phyloP scores from a whole-genome alignment of 257 asterid species.

The Salvia hispanica region DNA sequence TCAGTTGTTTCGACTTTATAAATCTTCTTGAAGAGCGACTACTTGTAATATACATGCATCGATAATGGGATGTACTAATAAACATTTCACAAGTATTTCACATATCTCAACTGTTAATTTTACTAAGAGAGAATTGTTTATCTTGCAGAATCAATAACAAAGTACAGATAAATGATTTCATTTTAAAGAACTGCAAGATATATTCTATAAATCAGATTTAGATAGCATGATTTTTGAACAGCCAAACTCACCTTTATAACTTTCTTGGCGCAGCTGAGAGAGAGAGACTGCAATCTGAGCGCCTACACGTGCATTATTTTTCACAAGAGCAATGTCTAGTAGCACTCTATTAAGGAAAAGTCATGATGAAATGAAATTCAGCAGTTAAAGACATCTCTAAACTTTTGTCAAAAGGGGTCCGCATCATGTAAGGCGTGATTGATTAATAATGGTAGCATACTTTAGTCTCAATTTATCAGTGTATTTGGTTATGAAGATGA shows the following conservation, averaged over 20 bases:
- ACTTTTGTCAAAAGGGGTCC: background rate
- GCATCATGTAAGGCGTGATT: background rate
- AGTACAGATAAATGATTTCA: background rate
- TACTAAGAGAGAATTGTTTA: background rate
- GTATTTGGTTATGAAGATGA: background rate
- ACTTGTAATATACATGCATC: background rate
- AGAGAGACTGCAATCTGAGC: slow-evolving; percentile 85
- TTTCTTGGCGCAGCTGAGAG: slow-evolving; percentile 50
- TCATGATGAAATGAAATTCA: slow-evolving; percentile 18
- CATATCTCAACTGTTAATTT: background rate
- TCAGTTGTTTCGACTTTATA: background rate
- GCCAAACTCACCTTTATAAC: slow-evolving; percentile 37
- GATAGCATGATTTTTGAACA: background rate
- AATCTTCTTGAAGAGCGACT: background rate
- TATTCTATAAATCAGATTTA: background rate
- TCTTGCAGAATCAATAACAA: background rate
- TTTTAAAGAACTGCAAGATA: background rate
- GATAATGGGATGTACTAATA: slow-evolving; percentile 1
- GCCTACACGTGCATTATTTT: slow-evolving; percentile 79
- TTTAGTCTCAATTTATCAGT: slow-evolving; percentile 19
- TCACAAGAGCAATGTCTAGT: slow-evolving; percentile 81
- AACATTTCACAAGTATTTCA: background rate
- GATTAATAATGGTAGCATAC: background rate
- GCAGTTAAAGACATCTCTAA: background rate
- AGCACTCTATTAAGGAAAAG: slow-evolving; percentile 44